Base-by-base conservation (phyloP, 2,329 filamentous ascomycete species). In the Xylaria sp. region DNA sequence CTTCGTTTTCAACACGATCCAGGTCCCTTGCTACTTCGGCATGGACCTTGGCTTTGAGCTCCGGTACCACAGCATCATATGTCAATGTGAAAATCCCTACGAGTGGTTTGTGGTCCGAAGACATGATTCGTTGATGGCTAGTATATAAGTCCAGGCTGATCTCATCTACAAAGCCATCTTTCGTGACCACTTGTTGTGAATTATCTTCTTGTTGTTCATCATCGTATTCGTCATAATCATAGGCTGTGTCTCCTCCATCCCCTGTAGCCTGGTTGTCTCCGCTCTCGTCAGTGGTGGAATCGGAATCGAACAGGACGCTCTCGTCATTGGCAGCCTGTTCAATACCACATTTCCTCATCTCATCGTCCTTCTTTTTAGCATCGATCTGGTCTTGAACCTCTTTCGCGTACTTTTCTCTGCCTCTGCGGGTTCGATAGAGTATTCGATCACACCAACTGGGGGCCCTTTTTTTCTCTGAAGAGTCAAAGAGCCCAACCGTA, bases 401-500 rank as follows among this genome's bases (percentile, higher is more conserved):
- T 42, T 83, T 82, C 60, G 94, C 89, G 73, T 93, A 91, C 2
- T 84, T 85, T 29, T 90, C 81, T 71, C 87, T 90, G 75, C 96
- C 90, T 55, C 84, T 87, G 48, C 91, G 88, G 1, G 93, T 96
- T 8, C 95, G 87, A 78, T 90, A 99, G 0, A 99, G 81, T 54
- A 99, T 94, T 18, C 96, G 91, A 81, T 99, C 96, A 78, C 96
- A 99, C 95, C 96, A 99, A 78, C 94, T 97, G 2, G 96, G 96
- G 1, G 93, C 92, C 62, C 97, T 88, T 71, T 91, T 91, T 82
- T 99, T 99, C 78, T 98, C 96, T 73, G 94, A 97, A 0, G 94
- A 93, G 81, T 99, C 97, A 78, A 98, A 99, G 35, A 94, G 87
- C 1, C 93, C 93, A 37, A 97, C 89, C 35, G 92, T 97, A n/a